Base-by-base conservation (phyloP, 352 stramenopile species). In the Pythium chondricola region DNA sequence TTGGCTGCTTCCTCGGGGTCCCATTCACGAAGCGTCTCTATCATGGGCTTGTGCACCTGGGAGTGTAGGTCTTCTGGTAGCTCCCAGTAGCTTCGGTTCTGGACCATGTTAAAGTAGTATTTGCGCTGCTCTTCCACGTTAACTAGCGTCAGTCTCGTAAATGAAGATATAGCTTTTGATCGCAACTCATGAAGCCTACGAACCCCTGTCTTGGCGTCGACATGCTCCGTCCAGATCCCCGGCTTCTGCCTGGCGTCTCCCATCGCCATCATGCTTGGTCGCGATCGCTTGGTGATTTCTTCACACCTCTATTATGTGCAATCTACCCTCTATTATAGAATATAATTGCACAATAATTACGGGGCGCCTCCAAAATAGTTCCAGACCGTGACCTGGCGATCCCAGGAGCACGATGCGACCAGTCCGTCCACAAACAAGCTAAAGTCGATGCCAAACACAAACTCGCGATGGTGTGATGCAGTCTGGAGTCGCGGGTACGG, bases 401-500 rank as follows among this genome's bases (percentile, higher is more conserved):
- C 81, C 81, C 81, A 93, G 9, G 81, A 85, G 58, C 81, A 89
- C 0, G 78, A 88, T 4, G 74, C 78, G 18, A 93, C 61, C 29
- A 88, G 51, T 5, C 81, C 81, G 44, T 89, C 73, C 10, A 87
- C 72, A 50, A 93, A 93, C 24, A 90, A 61, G 48, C 74, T 90
- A 38, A 93, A 93, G 52, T 93, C 77, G 41, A 93, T 68, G 48
- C 81, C 84, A 41, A 92, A 85, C 5, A 89, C 83, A 46, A 96
- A 96, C 68, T 96, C 86, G 21, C 73, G 77, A 58, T 96, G 86
- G 46, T 93, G 80, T 35, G 66, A 56, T 8, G 81, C 81, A 18
- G 67, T 83, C 56, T 93, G 81, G 47, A 92, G 68, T 11, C 75
- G 64, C 25, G 80, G 71, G 58, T 85, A 85, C n/a, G 72, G 74